Percentiles rank a stretch among this genome's conserved stretches.
Evolutionary conservation across 768 basidiomycete genomes (phyloP).

Genomic region (Panus rudis): DNA sequence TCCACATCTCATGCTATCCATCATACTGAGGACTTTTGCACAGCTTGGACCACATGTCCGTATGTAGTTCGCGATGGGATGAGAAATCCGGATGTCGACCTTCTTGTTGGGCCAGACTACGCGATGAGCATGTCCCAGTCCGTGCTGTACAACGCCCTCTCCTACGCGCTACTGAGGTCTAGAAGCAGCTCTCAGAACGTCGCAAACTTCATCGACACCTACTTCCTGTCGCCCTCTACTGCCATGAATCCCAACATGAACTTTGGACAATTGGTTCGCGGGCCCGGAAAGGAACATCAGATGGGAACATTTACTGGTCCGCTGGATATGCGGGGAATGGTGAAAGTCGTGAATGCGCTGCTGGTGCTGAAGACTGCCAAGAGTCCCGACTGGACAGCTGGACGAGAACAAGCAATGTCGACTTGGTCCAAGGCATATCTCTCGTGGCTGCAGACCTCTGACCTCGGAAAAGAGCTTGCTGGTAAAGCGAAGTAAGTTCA

Average conservation of each 20-base stretch:
- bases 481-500: slow-evolving; percentile 41
- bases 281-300: slow-evolving; percentile 36
- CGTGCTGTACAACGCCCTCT: slow-evolving; percentile 38
- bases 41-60: slow-evolving; percentile 37
- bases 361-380: slow-evolving; percentile 30
- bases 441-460: slow-evolving; percentile 38
- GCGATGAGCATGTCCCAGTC: slow-evolving; percentile 32
- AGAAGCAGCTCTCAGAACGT: slow-evolving; percentile 30
- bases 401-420: slow-evolving; percentile 32
- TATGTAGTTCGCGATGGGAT: slow-evolving; percentile 46
- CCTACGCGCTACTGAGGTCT: slow-evolving; percentile 31
- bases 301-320: slow-evolving; percentile 47
- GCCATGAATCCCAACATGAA: slow-evolving; percentile 49
- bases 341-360: slow-evolving; percentile 44
- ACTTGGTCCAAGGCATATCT: slow-evolving; percentile 38
- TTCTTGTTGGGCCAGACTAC: slow-evolving; percentile 34
- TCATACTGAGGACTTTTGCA: neutral
- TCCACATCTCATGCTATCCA: neutral
- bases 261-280: slow-evolving; percentile 48
- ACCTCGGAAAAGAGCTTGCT: slow-evolving; percentile 34
- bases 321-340: slow-evolving; percentile 43
- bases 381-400: slow-evolving; percentile 36
- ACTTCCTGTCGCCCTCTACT: slow-evolving; percentile 39
- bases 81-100: slow-evolving; percentile 49
- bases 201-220: slow-evolving; percentile 33